Evolutionary conservation across 352 stramenopile genomes (phyloP).

Genomic region (Detonula confervacea): DNA sequence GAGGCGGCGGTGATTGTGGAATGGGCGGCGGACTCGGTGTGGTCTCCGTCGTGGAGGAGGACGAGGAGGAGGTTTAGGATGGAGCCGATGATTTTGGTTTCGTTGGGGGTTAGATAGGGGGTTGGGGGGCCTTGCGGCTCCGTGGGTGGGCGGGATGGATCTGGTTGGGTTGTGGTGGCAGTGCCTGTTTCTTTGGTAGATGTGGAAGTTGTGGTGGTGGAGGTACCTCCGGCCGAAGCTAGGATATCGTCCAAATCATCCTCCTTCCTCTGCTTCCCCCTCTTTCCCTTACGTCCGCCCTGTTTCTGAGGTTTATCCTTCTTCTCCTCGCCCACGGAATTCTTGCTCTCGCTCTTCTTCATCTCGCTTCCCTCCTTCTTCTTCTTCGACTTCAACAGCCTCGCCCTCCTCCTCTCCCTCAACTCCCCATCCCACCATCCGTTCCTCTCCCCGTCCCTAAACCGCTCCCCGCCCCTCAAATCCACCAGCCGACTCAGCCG

Average conservation of each 20-base stretch:
- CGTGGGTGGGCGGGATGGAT: conserved; percentile 2
- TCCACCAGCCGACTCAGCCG: conserved; percentile 72
- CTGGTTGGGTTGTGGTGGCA: background rate
- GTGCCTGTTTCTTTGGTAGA: too few relatives aligned
- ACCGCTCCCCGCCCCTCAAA: conserved; percentile 67
- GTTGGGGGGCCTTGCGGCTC: conserved; percentile 25
- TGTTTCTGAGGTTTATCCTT: conserved; percentile 12
- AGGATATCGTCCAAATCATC: conserved; percentile 82
- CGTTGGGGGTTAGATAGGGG: conserved; percentile 57
- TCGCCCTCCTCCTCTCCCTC: conserved; percentile 23
- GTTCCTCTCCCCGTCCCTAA: conserved; percentile 59
- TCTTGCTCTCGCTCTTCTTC: conserved; percentile 7
- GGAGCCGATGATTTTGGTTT: conserved; percentile 30
- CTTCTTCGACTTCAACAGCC: conserved; percentile 4
- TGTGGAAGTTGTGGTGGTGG: background rate
- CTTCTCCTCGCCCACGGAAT: conserved; percentile 26
- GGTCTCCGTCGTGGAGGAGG: conserved; percentile 25
- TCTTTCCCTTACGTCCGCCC: conserved; percentile 10
- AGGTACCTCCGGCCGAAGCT: conserved; percentile 11
- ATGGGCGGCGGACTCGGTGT: background rate
- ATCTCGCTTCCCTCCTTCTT: background rate
- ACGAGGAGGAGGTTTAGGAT: conserved; percentile 43
- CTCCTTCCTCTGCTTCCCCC: conserved; percentile 49
- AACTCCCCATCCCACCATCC: conserved; percentile 32
- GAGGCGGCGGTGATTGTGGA: background rate